Base-by-base conservation (phyloP, 495 filamentous ascomycete genomes). In the Echria macrotheca region DNA sequence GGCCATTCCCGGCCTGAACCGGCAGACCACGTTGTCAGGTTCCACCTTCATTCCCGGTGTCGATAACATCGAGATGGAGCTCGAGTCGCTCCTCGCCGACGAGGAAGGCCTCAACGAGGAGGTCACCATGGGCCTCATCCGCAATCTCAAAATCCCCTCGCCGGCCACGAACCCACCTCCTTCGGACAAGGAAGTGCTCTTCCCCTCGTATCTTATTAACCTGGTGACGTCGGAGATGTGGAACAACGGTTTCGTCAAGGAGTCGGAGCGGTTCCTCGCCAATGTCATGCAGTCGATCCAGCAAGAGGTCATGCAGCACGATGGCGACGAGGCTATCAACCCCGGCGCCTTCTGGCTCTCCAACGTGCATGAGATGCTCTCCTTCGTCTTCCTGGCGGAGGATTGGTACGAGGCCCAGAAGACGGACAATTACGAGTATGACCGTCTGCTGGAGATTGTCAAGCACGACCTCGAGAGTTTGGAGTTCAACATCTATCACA, bases 401-500 rank as follows among this genome's bases (percentile, higher is more conserved):
- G 93, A 97, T 67, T 99, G 93, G 93, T 99, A 99, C 56, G 93
- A 96, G 73, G 86, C 90, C 22, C 93, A 99, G 65, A 99, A 99
- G 78, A 94, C 90, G 39, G 94, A 97, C 63, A 96, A 99, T 60
- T 96, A 91, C 67, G 93, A 97, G 71, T 99, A 99, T 57, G 94
- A 99, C 70, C 86, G 94, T 53, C 76, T 99, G 25, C 70, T 99
- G 59, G 93, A 99, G 64, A 97, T 99, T 61, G 93, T 97, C 53
- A 99, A 99, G 77, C 93, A 97, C 59, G 93, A 99, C 58, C 75
- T 99, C 42, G 93, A 99, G 72, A 95, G 88, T 67, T 73, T 99
- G 36, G 93, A 99, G 69, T 99, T 99, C 79, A 99, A 99, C 73
- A 97, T 99, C 63, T 99, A 99, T 69, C 94, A 99, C 69, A 99